phyloP scores from a whole-genome alignment of 78 protist species.

The Neovahlkampfia damariscottae region DNA sequence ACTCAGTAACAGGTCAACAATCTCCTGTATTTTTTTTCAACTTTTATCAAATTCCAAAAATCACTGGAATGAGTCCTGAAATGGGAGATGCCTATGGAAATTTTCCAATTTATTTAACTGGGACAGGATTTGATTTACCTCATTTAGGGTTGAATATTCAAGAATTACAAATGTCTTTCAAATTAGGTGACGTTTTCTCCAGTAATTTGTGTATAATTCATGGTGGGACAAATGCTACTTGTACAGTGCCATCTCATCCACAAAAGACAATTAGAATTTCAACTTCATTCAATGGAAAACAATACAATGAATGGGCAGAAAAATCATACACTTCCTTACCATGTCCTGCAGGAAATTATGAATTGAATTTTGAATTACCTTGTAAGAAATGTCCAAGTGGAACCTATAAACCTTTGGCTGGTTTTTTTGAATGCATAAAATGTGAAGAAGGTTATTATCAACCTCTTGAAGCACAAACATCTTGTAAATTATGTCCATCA shows the following conservation, averaged over 20 bases:
- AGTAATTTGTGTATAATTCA: too few species aligned
- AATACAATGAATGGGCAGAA: not conserved
- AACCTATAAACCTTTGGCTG: not conserved
- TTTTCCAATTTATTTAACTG: not conserved
- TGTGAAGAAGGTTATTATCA: not conserved
- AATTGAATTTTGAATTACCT: not conserved
- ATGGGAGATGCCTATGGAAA: not conserved
- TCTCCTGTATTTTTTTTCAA: too few species aligned
- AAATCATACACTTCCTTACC: too few species aligned
- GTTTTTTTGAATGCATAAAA: not conserved
- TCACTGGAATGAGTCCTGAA: not conserved
- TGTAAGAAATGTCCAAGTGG: not conserved
- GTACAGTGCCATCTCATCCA: not conserved
- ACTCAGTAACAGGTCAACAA: too few species aligned
- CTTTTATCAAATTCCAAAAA: not conserved
- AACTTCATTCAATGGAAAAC: not conserved
- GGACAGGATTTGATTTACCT: not conserved
- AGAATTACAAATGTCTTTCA: too few species aligned
- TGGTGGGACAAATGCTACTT: not conserved
- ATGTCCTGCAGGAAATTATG: not conserved
- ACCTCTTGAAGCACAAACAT: not conserved
- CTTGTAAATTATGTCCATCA: not conserved
- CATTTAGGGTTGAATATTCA: too few species aligned
- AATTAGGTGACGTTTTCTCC: not conserved
- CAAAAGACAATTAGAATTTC: not conserved